Percentiles rank a stretch among this genome's conserved stretches.
These are phyloP conservation scores for Spathaspora gorwiae DNA, from an alignment of 805 yeast species.

Conservation along the genomic window DNA sequence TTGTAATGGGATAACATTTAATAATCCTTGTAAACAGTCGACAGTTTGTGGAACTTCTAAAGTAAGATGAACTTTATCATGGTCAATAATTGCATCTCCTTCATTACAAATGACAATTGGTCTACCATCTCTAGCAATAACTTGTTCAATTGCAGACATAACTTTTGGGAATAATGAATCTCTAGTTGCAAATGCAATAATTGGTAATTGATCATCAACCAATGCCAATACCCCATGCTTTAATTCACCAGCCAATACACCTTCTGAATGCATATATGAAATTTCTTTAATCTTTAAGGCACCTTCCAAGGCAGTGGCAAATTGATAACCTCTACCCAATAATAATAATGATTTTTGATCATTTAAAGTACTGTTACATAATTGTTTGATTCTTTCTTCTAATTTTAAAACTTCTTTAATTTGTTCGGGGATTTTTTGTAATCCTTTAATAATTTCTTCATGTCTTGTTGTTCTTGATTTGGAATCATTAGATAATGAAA, in stretches of 20 bases:
- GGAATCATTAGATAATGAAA: conserved; percentile 90
- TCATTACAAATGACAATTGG: conserved; percentile 89
- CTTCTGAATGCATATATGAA: conserved; percentile 98
- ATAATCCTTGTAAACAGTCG: conserved; percentile 94
- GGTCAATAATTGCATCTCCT: conserved; percentile 62
- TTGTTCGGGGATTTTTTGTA: conserved; percentile 79
- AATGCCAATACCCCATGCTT: conserved; percentile 97
- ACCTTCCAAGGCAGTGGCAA: conserved; percentile 96
- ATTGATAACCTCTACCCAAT: conserved; percentile 96
- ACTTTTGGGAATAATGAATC: conserved; percentile 96
- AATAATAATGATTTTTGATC: conserved; percentile 82
- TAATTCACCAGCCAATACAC: conserved; percentile 97
- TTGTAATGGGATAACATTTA: conserved; percentile 92
- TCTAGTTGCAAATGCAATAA: conserved; percentile 92
- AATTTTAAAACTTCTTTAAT: conserved; percentile 71
- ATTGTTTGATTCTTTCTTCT: conserved; percentile 66
- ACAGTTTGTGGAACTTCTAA: conserved; percentile 93
- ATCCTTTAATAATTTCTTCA: conserved; percentile 78
- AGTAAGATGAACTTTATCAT: conserved; percentile 57
- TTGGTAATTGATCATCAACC: conserved; percentile 90
- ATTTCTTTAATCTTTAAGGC: conserved; percentile 97
- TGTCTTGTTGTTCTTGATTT: conserved; percentile 75
- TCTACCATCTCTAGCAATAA: conserved; percentile 93
- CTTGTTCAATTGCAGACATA: conserved; percentile 93
- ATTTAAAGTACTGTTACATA: conserved; percentile 70